These are phyloP conservation scores for Panaeolus cyanescens DNA, from an alignment of 768 basidiomycete species.

Conservation along the genomic window DNA sequence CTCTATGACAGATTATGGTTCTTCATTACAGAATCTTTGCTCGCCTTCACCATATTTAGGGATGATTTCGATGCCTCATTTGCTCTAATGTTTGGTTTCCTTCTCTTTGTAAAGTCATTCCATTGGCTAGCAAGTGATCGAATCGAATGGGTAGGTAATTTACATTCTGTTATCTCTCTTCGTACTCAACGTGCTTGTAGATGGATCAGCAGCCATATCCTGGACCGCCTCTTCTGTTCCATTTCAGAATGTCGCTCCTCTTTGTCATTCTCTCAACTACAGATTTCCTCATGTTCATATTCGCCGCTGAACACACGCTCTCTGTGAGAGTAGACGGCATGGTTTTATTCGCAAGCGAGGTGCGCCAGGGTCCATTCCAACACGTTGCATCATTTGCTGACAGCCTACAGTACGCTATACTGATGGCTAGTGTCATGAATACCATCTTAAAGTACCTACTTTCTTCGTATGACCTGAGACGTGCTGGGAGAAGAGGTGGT, in stretches of 20 bases:
- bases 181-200: constrained; percentile 41
- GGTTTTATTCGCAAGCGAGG: constrained; percentile 96
- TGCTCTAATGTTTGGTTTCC: constrained; percentile 90
- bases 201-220: constrained; percentile 97
- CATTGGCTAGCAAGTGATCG: constrained; percentile 97
- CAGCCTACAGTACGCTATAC: constrained; percentile 74
- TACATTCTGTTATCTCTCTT: background rate
- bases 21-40: constrained; percentile 93
- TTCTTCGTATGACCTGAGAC: constrained; percentile 77
- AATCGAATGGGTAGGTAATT: constrained; percentile 84
- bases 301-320: constrained; percentile 81
- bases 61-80: constrained; percentile 95
- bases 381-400: constrained; percentile 11
- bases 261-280: constrained; percentile 74
- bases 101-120: constrained; percentile 95
- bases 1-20: constrained; percentile 97
- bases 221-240: constrained; percentile 80
- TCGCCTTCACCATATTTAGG: constrained; percentile 97
- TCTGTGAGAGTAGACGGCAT: constrained; percentile 83
- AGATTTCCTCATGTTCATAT: constrained; percentile 76
- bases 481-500: constrained; percentile 76
- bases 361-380: constrained; percentile 32
- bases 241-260: constrained; percentile 76
- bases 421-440: constrained; percentile 79
- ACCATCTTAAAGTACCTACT: constrained; percentile 82